phyloP scores from a whole-genome alignment of 768 basidiomycete species.

The Boletus tomentosulus region DNA sequence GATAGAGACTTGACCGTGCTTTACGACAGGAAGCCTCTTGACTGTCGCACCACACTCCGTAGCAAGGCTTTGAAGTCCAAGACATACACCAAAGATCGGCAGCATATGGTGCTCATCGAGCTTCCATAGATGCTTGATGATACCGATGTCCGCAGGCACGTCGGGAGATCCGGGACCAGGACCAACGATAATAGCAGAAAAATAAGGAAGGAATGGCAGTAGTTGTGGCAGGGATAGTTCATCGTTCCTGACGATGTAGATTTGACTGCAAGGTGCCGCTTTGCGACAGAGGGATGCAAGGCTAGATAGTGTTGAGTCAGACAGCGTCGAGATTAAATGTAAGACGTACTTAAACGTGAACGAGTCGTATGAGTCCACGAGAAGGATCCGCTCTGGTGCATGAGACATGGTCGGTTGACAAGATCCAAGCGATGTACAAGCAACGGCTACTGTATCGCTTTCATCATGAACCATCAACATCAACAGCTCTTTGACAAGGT shows the following conservation, averaged over 20 bases:
- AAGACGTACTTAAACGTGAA: conserved; percentile 81
- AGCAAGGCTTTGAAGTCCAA: conserved; percentile 75
- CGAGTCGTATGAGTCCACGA: conserved; percentile 84
- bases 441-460: conserved; percentile 12
- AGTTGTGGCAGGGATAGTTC: conserved; percentile 48
- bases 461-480: conserved; percentile 12
- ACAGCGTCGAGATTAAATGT: not conserved
- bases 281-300: conserved; percentile 67
- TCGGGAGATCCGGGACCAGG: conserved; percentile 81
- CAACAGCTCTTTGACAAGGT: conserved; percentile 39
- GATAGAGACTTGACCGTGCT: conserved; percentile 71
- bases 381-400: conserved; percentile 48
- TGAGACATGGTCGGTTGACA: conserved; percentile 22
- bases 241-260: conserved; percentile 76
- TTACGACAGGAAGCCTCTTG: conserved; percentile 61
- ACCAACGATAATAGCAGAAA: conserved; percentile 69
- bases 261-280: conserved; percentile 54
- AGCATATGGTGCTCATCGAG: conserved; percentile 46
- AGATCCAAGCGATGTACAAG: not conserved
- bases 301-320: conserved; percentile 33
- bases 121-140: conserved; percentile 70
- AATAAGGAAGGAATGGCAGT: conserved; percentile 49
- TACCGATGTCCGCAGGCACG: conserved; percentile 55
- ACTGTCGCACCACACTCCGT: conserved; percentile 60
- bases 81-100: conserved; percentile 80